These are phyloP conservation scores for Suillus weaverae DNA, from an alignment of 768 basidiomycete species.

Conservation along the genomic window DNA sequence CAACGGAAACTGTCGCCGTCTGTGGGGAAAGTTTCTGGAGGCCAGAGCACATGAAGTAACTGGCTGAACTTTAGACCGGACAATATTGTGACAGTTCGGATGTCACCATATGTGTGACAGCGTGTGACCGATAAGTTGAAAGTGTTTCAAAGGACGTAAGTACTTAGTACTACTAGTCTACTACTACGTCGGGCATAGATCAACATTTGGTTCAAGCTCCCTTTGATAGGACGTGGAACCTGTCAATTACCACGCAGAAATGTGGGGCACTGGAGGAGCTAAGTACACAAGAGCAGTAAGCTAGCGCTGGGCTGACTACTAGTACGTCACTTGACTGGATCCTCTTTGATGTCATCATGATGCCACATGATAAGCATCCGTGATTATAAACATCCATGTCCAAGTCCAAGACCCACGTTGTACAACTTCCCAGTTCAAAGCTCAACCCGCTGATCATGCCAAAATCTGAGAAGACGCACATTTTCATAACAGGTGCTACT, in stretches of 20 bases:
- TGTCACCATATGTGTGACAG: no score
- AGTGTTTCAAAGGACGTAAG: no score
- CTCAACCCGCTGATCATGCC: not conserved
- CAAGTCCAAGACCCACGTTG: not conserved
- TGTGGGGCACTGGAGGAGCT: not conserved
- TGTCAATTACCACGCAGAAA: not conserved
- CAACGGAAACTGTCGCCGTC: not conserved
- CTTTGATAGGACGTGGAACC: not conserved
- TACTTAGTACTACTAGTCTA: no score
- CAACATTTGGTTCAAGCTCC: not conserved
- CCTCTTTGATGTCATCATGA: no score
- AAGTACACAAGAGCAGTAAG: not conserved
- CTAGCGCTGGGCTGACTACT: not conserved
- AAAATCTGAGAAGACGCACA: not conserved
- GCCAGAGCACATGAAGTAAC: no score
- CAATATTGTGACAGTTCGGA: no score
- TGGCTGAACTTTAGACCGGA: no score
- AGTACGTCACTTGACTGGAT: not conserved
- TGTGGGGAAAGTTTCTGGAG: not conserved
- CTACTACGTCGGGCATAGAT: no score
- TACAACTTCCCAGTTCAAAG: not conserved
- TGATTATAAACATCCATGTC: no score
- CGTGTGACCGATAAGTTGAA: no score
- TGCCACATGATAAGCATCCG: no score
- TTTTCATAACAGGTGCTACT: constrained; percentile 20